Base-by-base conservation (phyloP, 352 stramenopile genomes). In the Pythium biforme region DNA sequence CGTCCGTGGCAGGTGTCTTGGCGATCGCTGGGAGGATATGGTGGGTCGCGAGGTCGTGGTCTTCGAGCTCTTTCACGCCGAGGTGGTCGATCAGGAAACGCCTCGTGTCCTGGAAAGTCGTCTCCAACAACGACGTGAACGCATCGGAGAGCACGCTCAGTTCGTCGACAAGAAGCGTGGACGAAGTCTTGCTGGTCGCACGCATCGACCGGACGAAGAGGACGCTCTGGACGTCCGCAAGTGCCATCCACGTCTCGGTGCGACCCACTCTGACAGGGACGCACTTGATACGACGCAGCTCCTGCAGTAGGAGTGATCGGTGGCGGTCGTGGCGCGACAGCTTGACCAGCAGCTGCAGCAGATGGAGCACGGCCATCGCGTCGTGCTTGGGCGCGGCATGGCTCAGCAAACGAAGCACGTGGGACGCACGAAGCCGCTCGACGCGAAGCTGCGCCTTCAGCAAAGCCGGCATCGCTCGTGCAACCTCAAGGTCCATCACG, bases 241-340 rank as follows among this genome's bases (percentile, higher is more conserved):
- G 40, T 11, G 61, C 58, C 1, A 26, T 47, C 66, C 61, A 70
- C 12, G 37, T 22, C 48, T 63, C 45, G 4, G 7, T 27, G 4
- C 26, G 22, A 15, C 48, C 26, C 74, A 70, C 9, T 65, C 79
- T 66, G 22, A 92, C 49, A 1, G 77, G 82, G 45, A 94, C 91
- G 41, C 82, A 94, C 68, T 77, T 77, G 59, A 92, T 78, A n/a
- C 87, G 62, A 17, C 81, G 73, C 29, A 94, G 62, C 63, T 93
- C 84, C 47, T 91, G 73, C 4, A 81, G 56, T 19, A 88, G 43
- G 27, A 91, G 64, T 0, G 52, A 45, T 1, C 69, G 65, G 50
- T 86, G 74, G 9, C 76, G 74, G 53, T 89, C 78, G 31, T 74
- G 74, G 39, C 76, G 77, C 72, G 73, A 85, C 26, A 93, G 29